Evolutionary conservation across 352 stramenopile genomes (phyloP).

Genomic region (Phytophthora macrochlamydospora): DNA sequence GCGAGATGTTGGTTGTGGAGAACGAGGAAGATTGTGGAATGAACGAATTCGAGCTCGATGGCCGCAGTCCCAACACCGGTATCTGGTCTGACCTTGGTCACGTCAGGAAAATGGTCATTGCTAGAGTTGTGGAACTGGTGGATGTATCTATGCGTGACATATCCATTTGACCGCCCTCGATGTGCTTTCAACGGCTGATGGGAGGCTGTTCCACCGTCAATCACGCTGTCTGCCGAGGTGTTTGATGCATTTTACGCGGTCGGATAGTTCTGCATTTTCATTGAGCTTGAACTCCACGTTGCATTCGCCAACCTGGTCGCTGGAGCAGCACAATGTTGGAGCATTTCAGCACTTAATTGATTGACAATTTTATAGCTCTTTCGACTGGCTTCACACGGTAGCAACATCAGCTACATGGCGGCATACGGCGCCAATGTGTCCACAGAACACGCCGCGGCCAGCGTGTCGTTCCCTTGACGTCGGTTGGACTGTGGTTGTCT

Average conservation of each 20-base stretch:
- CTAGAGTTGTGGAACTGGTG: neutral
- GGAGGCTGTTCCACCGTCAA: neutral
- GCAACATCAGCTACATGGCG: conserved; percentile 21
- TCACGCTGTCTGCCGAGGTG: neutral
- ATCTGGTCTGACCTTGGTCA: neutral
- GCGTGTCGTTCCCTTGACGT: conserved; percentile 7
- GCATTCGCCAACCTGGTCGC: too few species aligned
- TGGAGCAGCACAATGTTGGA: too few species aligned
- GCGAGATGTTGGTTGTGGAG: neutral
- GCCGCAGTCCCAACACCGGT: conserved; percentile 14
- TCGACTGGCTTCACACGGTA: neutral
- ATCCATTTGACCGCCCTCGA: neutral
- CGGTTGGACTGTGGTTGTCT: conserved; percentile 13
- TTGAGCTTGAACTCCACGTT: too few species aligned
- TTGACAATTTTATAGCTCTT: too few species aligned
- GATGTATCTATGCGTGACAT: neutral
- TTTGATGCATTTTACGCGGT: too few species aligned
- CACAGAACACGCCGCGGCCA: conserved; percentile 9
- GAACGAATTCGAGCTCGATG: conserved; percentile 8
- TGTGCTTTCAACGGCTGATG: neutral
- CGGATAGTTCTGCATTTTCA: too few species aligned
- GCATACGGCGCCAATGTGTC: conserved; percentile 37
- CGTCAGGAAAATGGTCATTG: neutral
- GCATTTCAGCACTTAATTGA: too few species aligned
- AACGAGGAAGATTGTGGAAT: conserved; percentile 6